phyloP scores from a whole-genome alignment of 306 rosid genomes.

The Dryas drummondii region DNA sequence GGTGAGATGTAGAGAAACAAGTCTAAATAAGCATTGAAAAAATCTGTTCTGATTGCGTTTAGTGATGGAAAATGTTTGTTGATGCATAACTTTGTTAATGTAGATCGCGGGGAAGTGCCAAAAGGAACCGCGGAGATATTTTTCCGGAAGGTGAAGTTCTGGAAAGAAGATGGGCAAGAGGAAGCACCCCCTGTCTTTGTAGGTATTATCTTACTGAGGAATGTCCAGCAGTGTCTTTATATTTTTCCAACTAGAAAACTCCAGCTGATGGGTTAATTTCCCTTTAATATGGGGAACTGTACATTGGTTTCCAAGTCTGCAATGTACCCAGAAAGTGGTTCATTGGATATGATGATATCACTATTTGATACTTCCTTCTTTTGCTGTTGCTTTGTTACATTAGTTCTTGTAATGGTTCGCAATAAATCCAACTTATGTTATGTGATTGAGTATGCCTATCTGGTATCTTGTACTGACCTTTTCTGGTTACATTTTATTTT shows the following conservation, averaged over 20 bases:
- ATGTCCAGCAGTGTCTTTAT: constrained; percentile 32
- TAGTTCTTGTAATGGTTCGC: constrained; percentile 4
- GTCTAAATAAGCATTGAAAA: not conserved
- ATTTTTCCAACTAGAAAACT: not conserved
- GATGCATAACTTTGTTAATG: constrained; percentile 5
- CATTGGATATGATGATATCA: no score
- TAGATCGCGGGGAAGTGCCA: constrained; percentile 76
- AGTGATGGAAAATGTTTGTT: constrained; percentile 2
- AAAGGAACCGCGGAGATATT: constrained; percentile 79
- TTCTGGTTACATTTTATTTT: not conserved
- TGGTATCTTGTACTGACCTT: constrained; percentile 21
- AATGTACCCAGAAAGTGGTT: not conserved
- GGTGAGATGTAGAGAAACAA: not conserved
- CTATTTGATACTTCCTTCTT: not conserved
- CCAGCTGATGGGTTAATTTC: not conserved
- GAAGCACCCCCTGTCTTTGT: constrained; percentile 98
- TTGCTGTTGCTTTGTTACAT: not conserved
- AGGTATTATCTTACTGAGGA: constrained; percentile 76
- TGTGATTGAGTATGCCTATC: not conserved
- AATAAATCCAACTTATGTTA: not conserved
- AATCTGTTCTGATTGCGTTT: not conserved
- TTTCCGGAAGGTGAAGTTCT: constrained; percentile 82
- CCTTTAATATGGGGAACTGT: not conserved
- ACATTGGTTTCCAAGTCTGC: not conserved
- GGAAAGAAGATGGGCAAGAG: constrained; percentile 79